Conservation (phyloP, 2,329 filamentous ascomycete genomes). For the Cercospora canescens region DNA sequence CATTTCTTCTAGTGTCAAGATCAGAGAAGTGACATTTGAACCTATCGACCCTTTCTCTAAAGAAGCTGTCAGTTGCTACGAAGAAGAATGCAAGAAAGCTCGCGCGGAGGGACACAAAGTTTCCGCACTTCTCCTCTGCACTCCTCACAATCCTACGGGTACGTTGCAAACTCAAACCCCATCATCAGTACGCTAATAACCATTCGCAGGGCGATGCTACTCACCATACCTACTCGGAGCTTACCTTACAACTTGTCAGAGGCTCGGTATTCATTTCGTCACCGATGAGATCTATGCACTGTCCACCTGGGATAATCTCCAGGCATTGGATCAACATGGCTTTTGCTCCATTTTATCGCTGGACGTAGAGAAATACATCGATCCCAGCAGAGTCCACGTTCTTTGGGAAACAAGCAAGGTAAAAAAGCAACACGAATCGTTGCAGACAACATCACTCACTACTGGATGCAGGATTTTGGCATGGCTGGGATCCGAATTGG, state of each 20-base stretch:
- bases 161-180: neutral
- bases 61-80: neutral
- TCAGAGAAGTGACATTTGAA: neutral
- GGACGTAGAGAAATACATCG: neutral
- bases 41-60: neutral
- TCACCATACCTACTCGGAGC: neutral
- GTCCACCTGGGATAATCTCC: neutral
- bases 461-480: neutral
- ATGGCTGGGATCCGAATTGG: neutral
- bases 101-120: neutral
- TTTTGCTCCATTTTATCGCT: neutral
- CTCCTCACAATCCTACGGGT: neutral
- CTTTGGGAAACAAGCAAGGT: neutral
- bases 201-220: neutral
- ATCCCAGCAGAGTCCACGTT: neutral
- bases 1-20: neutral
- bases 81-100: neutral
- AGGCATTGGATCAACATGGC: neutral
- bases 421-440: accelerated
- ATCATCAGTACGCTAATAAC: neutral
- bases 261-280: neutral
- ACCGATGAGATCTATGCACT: neutral
- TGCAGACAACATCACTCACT: neutral
- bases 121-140: neutral
- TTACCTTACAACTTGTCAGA: neutral